Conservation (phyloP, 2,329 filamentous ascomycete genomes). For the Cyphellophora attinorum region DNA sequence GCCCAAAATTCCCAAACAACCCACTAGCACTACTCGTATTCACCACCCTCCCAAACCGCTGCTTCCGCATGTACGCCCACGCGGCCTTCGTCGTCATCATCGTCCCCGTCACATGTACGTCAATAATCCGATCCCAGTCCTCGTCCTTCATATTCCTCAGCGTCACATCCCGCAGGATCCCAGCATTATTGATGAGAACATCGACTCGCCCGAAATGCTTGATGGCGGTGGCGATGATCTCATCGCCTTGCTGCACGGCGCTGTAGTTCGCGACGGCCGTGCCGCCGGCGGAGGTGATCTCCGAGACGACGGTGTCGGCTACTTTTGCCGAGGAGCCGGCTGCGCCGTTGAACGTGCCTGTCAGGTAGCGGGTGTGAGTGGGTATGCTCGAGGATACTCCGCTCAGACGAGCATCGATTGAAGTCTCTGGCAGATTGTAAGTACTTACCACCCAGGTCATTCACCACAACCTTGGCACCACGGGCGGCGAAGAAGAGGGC, state of each 20-base stretch:
- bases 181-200: conserved; percentile 94
- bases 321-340: conserved; percentile 54
- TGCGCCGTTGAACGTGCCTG: no score
- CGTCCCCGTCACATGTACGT: conserved; percentile 83
- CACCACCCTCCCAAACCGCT: conserved; percentile 95
- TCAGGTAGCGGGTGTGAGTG: no score
- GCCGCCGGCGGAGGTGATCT: conserved; percentile 68
- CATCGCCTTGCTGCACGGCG: conserved; percentile 70
- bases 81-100: conserved; percentile 94
- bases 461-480: conserved; percentile 91
- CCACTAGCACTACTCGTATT: conserved; percentile 96
- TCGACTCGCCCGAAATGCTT: conserved; percentile 61
- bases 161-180: conserved; percentile 86
- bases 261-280: conserved; percentile 98
- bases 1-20: conserved; percentile 89
- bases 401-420: background rate
- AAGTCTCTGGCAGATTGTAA: conserved; percentile 21
- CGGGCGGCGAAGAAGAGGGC: conserved; percentile 82
- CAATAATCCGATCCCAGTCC: conserved; percentile 93
- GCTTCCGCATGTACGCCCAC: conserved; percentile 96
- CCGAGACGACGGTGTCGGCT: conserved; percentile 38
- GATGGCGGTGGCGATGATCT: conserved; percentile 65
- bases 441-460: conserved; percentile 89
- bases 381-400: no score
- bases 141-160: conserved; percentile 98